phyloP scores from a whole-genome alignment of 2,329 filamentous ascomycete species.

The Colletotrichum endophyticum region DNA sequence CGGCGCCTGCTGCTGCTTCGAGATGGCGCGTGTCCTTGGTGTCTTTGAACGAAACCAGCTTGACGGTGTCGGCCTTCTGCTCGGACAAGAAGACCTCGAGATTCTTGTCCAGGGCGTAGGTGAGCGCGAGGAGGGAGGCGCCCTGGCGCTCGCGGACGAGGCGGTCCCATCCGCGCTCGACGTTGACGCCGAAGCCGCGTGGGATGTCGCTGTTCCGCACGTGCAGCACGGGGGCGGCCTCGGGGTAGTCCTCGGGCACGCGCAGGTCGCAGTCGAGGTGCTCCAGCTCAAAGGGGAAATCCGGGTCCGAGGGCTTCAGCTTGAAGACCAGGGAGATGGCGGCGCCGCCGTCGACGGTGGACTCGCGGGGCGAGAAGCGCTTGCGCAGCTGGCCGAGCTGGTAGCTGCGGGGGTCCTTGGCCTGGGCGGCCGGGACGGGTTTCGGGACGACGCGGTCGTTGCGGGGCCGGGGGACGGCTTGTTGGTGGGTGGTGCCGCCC shows the following conservation, averaged over 20 bases:
- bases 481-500: conserved; percentile 38
- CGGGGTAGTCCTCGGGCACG: conserved; percentile 70
- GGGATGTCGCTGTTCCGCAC: conserved; percentile 74
- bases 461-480: conserved; percentile 51
- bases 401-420: conserved; percentile 73
- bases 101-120: conserved; percentile 74
- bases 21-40: conserved; percentile 51
- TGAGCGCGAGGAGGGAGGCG: conserved; percentile 67
- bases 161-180: conserved; percentile 75
- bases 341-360: conserved; percentile 45
- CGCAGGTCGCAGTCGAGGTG: conserved; percentile 70
- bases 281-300: conserved; percentile 81
- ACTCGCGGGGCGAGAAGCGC: conserved; percentile 62
- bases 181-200: conserved; percentile 75
- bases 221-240: conserved; percentile 59
- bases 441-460: conserved; percentile 62
- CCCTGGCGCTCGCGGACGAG: conserved; percentile 61
- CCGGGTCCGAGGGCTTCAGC: conserved; percentile 77
- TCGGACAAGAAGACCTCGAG: conserved; percentile 73
- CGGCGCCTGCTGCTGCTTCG: conserved; percentile 22
- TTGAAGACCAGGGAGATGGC: conserved; percentile 66
- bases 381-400: conserved; percentile 76
- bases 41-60: conserved; percentile 67
- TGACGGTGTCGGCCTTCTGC: conserved; percentile 75
- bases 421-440: conserved; percentile 69